These are phyloP conservation scores for Begonia fuchsioides DNA, from an alignment of 306 rosid species.

Conservation along the genomic window DNA sequence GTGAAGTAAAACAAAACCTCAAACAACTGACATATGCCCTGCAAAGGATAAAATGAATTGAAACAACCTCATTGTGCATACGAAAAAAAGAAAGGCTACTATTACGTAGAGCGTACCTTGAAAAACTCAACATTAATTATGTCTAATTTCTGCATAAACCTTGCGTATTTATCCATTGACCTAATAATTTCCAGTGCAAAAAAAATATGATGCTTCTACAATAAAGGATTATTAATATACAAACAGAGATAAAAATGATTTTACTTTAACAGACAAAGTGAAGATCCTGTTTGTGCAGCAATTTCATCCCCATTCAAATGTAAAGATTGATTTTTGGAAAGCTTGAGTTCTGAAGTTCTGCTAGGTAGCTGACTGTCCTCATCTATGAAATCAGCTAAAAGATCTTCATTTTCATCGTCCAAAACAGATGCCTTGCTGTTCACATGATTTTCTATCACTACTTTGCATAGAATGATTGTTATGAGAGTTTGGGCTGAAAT, in stretches of 20 bases:
- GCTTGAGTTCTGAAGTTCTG: conserved; percentile 51
- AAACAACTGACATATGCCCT: conserved; percentile 96
- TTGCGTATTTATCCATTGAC: conserved; percentile 96
- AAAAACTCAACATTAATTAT: conserved; percentile 76
- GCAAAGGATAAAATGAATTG: conserved; percentile 45
- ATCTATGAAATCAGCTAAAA: conserved; percentile 95
- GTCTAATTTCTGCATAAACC: conserved; percentile 92
- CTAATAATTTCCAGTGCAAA: conserved; percentile 34
- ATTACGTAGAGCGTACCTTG: conserved; percentile 40
- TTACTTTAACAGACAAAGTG: conserved; percentile 79
- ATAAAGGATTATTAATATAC: conserved; percentile 4
- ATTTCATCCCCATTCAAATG: conserved; percentile 46
- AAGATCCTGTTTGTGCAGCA: conserved; percentile 80
- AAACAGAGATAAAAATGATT: conserved; percentile 15
- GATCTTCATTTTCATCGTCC: conserved; percentile 95
- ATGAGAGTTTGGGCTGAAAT: conserved; percentile 18
- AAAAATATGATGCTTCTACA: conserved; percentile 15
- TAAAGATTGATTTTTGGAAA: conserved; percentile 27
- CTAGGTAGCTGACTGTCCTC: conserved; percentile 99
- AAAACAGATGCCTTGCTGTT: conserved; percentile 47
- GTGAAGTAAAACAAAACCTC: conserved; percentile 62
- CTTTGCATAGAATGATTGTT: too few relatives aligned
- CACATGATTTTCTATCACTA: conserved; percentile 22
- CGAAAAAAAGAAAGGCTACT: conserved; percentile 12
- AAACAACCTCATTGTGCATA: neutral